Conservation (phyloP, 495 filamentous ascomycete species). For the Lepidopterella palustris region DNA sequence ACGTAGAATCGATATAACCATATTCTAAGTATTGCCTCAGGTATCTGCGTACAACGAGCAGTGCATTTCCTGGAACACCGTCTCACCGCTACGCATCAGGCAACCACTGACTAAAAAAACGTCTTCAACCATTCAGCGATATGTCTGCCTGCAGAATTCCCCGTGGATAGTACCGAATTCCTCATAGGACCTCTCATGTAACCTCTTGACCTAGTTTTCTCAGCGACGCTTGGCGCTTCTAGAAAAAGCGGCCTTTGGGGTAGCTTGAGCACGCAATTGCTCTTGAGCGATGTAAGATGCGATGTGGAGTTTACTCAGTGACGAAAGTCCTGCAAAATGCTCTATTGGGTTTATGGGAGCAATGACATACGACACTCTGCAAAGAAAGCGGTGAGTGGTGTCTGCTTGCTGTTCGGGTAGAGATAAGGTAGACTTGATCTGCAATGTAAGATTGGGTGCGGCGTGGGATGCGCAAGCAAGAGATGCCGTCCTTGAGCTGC, state of each 20-base stretch:
- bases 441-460: background rate
- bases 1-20: too few species aligned
- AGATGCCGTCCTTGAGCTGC: background rate
- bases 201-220: background rate
- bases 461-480: background rate
- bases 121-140: too few species aligned
- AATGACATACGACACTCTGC: too few species aligned
- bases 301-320: background rate
- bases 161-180: too few species aligned
- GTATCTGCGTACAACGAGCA: background rate
- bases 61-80: background rate
- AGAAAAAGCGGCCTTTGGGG: too few species aligned
- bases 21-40: too few species aligned
- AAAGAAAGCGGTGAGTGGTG: too few species aligned
- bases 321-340: background rate
- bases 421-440: background rate
- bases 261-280: background rate
- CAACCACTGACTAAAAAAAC: background rate
- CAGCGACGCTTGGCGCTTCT: background rate
- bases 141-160: too few species aligned
- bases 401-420: background rate
- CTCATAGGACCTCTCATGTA: background rate
- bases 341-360: background rate
- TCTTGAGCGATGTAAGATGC: background rate
- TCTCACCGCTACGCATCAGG: background rate